Evolutionary conservation across 768 basidiomycete genomes (phyloP).

Genomic region (Leccinum incarnatum): DNA sequence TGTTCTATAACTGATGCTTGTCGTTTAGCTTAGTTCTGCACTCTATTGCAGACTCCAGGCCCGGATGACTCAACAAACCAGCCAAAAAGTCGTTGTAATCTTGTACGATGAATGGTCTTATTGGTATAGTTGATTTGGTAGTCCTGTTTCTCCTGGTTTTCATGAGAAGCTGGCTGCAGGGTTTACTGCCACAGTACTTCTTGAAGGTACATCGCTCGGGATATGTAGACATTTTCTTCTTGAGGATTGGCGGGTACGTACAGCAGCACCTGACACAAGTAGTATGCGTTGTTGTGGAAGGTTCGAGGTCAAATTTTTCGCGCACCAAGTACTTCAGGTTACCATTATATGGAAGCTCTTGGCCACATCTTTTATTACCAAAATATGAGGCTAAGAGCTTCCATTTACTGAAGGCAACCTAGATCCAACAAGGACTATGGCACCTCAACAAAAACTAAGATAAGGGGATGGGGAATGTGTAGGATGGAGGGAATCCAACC

Average conservation of each 20-base stretch:
- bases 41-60: not conserved
- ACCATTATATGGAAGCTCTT: no score
- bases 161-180: not conserved
- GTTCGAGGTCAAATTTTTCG: not conserved
- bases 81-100: not conserved
- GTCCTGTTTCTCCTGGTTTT: not conserved
- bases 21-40: not conserved
- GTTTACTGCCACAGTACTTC: not conserved
- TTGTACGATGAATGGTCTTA: not conserved
- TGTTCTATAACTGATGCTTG: not conserved
- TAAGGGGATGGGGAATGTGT: no score
- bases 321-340: not conserved
- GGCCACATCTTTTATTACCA: no score
- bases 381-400: no score
- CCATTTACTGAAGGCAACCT: no score
- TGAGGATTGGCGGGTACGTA: not conserved
- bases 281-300: not conserved
- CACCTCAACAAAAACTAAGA: no score
- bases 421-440: no score
- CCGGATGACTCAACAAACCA: not conserved
- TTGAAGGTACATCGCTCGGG: not conserved
- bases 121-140: not conserved
- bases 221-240: not conserved
- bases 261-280: not conserved
- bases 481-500: no score